Evolutionary conservation across 306 rosid genomes (phyloP).

Genomic region (Lathyrus aphaca): DNA sequence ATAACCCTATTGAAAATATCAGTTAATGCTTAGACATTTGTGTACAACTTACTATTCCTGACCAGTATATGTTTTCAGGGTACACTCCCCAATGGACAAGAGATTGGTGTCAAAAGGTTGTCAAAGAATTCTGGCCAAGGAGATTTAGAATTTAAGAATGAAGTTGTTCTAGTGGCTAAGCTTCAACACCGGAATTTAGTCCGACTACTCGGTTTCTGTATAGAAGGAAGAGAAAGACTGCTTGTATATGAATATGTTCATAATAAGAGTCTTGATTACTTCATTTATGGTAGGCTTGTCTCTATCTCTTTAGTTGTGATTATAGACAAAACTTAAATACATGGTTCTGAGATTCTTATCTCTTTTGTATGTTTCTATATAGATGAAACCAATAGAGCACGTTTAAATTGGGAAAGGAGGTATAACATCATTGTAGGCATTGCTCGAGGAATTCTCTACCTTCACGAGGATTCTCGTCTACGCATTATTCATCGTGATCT

Average conservation of each 20-base stretch:
- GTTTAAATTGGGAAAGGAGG: constrained; percentile 25
- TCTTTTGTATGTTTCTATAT: neutral
- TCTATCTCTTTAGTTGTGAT: neutral
- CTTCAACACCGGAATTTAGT: constrained; percentile 38
- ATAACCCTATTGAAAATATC: neutral
- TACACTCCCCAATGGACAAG: constrained; percentile 18
- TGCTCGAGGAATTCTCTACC: constrained; percentile 45
- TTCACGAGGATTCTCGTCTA: constrained; percentile 52
- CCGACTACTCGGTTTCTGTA: constrained; percentile 31
- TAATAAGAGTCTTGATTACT: constrained; percentile 50
- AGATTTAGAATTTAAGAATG: constrained; percentile 49
- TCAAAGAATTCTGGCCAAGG: constrained; percentile 23
- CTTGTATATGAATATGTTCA: constrained; percentile 58
- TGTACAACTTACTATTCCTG: neutral
- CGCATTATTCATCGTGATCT: constrained; percentile 40
- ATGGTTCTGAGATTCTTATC: neutral
- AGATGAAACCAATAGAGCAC: neutral
- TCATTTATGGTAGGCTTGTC: constrained; percentile 49
- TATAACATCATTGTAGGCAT: constrained; percentile 48
- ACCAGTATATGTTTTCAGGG: constrained; percentile 24
- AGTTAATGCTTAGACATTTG: neutral
- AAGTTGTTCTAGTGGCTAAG: constrained; percentile 37
- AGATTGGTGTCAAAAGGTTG: constrained; percentile 35
- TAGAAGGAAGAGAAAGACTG: constrained; percentile 28
- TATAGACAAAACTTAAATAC: neutral